Base-by-base conservation (phyloP, 257 asterid genomes). In the Petunia secreta region DNA sequence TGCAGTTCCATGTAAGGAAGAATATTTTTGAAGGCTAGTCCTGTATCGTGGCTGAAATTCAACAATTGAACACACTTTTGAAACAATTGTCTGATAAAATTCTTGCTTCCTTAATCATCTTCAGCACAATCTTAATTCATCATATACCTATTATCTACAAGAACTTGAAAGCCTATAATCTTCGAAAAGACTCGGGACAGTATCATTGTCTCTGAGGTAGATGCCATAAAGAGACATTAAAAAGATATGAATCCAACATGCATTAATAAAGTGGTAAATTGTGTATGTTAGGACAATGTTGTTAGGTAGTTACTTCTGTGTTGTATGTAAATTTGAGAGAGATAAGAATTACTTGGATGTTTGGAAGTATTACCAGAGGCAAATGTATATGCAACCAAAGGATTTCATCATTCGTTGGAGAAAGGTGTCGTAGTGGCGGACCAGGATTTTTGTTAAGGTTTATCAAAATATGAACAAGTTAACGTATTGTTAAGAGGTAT, bases 21-120 rank as follows among this genome's bases (percentile, higher is more conserved):
- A 57, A 78, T 87, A 81, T 78, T 91, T 81, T 82, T 81, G 76
- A 91, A 87, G 79, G 95, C 93, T 63, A 84, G 75, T 46, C 98
- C 98, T 0, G 98, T 97, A 9, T 90, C 83, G 79, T 82, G 83
- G 50, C 97, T 91, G 87, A 11, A 79, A 87, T 0, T 4, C 41
- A 14, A 25, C 25, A 25, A 25, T 25, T 25, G 25, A 25, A 25
- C 25, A 25, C 25, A 25, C 25, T 25, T 25, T 25, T 10, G 5
- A 74, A 71, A 41, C 48, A 11, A 15, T 36, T 4, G 1, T 39
- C 16, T 4, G 8, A 2, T 41, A 8, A 63, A 62, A 54, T 15
- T 9, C 25, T 25, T 25, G 25, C 25, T 25, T 25, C 25, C 25
- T 25, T 25, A 25, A 25, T 25, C 25, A 25, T 25, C 25, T 25